These are phyloP conservation scores for Lepidium didymum DNA, from an alignment of 345 rosid genomes.

Conservation along the genomic window DNA sequence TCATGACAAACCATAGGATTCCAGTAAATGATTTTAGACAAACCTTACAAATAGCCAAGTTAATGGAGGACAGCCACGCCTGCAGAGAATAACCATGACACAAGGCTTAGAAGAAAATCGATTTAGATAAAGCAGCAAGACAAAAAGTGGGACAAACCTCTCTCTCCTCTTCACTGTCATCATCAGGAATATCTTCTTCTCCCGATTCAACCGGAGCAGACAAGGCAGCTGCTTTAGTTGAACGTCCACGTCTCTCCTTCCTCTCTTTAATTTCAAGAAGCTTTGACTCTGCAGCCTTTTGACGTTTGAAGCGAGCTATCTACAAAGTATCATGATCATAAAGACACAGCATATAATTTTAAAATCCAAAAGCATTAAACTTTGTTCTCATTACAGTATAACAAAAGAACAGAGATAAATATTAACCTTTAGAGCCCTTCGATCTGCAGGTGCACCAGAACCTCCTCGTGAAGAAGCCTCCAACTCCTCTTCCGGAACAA, in stretches of 20 bases:
- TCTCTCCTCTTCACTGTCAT: constrained; percentile 95
- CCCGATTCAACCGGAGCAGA: constrained; percentile 79
- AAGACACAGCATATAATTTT: neutral
- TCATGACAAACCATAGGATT: neutral
- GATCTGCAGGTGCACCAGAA: constrained; percentile 52
- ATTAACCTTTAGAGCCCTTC: constrained; percentile 76
- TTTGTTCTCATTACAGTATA: neutral
- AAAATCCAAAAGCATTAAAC: neutral
- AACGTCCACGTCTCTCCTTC: constrained; percentile 77
- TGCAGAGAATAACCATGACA: constrained; percentile 28
- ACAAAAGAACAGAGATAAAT: neutral
- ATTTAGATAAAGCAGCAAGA: neutral
- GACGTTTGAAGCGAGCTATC: constrained; percentile 85
- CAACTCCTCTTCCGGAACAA: constrained; percentile 65
- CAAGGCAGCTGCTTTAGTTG: constrained; percentile 65
- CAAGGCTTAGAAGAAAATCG: neutral
- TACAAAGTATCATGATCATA: constrained; percentile 20
- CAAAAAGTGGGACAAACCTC: constrained; percentile 43
- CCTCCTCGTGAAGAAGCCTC: constrained; percentile 42
- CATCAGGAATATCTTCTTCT: constrained; percentile 79
- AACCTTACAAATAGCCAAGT: constrained; percentile 78
- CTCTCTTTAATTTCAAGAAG: constrained; percentile 77
- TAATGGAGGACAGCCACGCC: constrained; percentile 89
- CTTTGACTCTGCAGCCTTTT: constrained; percentile 78
- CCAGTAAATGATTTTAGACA: constrained; percentile 14